phyloP scores from a whole-genome alignment of 768 basidiomycete genomes.

The Kwoniella sp. region DNA sequence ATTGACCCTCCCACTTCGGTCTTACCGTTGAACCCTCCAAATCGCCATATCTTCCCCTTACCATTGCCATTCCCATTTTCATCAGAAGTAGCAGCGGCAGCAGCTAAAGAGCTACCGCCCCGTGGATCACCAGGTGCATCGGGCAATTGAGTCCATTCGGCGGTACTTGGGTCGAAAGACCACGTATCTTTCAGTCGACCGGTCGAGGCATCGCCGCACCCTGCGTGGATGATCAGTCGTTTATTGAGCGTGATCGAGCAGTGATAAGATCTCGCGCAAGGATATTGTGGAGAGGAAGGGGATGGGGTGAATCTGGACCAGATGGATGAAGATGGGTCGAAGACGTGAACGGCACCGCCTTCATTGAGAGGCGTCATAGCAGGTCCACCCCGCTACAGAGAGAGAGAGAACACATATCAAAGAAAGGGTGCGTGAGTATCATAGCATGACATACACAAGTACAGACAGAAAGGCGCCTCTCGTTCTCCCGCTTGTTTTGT shows the following conservation, averaged over 20 bases:
- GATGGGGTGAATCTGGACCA: constrained; percentile 13
- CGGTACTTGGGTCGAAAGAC: constrained; percentile 26
- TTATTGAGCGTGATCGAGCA: constrained; percentile 16
- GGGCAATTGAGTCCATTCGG: not conserved
- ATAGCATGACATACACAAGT: no score
- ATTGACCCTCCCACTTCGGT: constrained; percentile 33
- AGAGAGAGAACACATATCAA: not conserved
- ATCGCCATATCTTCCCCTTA: constrained; percentile 22
- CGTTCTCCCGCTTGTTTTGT: no score
- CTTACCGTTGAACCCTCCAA: constrained; percentile 41
- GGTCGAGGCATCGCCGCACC: constrained; percentile 27
- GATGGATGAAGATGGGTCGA: constrained; percentile 4
- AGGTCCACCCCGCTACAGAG: constrained; percentile 56
- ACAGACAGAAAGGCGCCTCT: no score
- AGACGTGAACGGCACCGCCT: constrained; percentile 33
- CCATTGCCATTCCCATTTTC: no score
- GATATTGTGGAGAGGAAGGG: constrained; percentile 7
- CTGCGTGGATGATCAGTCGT: constrained; percentile 31
- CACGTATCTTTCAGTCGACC: constrained; percentile 32
- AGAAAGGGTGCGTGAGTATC: no score
- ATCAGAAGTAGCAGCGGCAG: no score
- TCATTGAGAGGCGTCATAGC: constrained; percentile 57
- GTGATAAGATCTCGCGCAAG: constrained; percentile 30
- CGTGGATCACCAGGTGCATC: constrained; percentile 12
- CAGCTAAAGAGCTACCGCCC: constrained; percentile 9